These are phyloP conservation scores for Corchorus olitorius DNA, from an alignment of 345 rosid species.

Conservation along the genomic window DNA sequence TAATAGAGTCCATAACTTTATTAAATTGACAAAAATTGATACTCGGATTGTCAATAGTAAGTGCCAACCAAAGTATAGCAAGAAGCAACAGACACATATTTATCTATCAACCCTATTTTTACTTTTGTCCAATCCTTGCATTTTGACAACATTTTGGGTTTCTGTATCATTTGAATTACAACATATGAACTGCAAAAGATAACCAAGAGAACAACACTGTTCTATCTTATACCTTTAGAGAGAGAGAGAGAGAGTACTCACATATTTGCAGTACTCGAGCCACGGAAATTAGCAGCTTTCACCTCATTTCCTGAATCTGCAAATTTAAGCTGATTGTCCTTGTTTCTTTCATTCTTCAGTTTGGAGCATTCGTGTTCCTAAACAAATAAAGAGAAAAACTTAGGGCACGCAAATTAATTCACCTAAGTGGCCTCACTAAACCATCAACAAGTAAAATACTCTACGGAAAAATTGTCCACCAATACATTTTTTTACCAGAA, in stretches of 20 bases:
- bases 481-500: not conserved
- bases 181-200: not conserved
- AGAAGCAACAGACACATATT: not conserved
- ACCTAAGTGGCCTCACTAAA: not conserved
- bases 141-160: not conserved
- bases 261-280: constrained; percentile 29
- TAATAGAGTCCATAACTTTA: not conserved
- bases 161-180: not conserved
- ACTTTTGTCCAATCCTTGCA: not conserved
- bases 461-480: no score
- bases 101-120: not conserved
- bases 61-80: not conserved
- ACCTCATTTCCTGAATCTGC: constrained; percentile 24
- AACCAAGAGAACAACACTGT: not conserved
- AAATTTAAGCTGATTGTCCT: constrained; percentile 29
- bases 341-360: constrained; percentile 51
- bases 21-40: constrained; percentile 10
- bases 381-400: not conserved
- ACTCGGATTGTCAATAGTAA: constrained; percentile 5
- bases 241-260: constrained; percentile 29
- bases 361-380: constrained; percentile 67
- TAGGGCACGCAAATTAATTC: not conserved
- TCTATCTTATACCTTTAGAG: not conserved
- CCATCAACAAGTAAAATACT: not conserved
- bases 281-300: constrained; percentile 19